Base-by-base conservation (phyloP, 2,329 filamentous ascomycete genomes). In the Phaeomoniella chlamydospora region DNA sequence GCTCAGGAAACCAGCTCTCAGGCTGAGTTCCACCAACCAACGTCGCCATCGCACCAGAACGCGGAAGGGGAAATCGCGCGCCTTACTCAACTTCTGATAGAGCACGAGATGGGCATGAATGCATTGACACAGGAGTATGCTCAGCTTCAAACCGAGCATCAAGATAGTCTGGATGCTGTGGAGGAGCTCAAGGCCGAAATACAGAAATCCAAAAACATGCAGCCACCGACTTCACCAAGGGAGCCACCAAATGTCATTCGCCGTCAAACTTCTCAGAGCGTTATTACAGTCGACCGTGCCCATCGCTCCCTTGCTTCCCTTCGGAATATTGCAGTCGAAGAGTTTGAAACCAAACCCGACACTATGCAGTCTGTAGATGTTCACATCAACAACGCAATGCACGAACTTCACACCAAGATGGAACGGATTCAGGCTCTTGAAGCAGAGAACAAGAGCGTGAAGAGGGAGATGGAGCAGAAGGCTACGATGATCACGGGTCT, bases 391-490 rank as follows among this genome's bases (percentile, higher is more conserved):
- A 73, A 84, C 2, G 85, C 88, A 39, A 88, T 94, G 77, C 83
- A 90, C 48, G 90, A 98, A 54, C 67, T 98, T 19, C 81, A 94
- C 44, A 70, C 70, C 6, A 77, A 87, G 30, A 87, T 87, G 29
- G 87, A 96, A 55, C 77, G 87, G 17, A 87, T 94, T 36, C 83
- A 92, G 51, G 78, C 87, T 48, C 67, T 98, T 11, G 90, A 98
- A 56, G 76, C 77, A 4, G 88, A 94, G 46, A 73, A 94, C 38
- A 67, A 77, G 16, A 77, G 75, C 3, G 74, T 86, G 15, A 90
- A 84, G 64, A 94, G 86, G 63, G 90, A 98, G 57, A 93, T 96
- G 80, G 90, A 98, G 53, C 78, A 74, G 43, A 98, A 98, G 71
- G 86, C 88, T 67, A 83, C 84, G 18, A 87, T 98, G 52, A 96